Percentiles rank a stretch among this genome's conserved stretches.
phyloP scores from a whole-genome alignment of 805 yeast genomes.

The Candida krabiensis region DNA sequence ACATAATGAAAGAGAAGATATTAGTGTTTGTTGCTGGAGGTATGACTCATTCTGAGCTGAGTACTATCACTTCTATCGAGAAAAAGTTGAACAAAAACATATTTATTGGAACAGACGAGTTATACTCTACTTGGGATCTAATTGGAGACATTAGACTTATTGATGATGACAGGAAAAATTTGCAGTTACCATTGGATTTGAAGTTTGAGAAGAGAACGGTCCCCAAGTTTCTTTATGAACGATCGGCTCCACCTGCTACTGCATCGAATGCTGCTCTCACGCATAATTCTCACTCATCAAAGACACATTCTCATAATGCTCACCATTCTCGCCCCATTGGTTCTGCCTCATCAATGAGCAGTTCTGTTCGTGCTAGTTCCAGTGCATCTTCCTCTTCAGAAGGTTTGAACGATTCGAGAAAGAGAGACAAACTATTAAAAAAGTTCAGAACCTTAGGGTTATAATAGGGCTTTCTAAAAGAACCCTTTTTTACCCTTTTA shows the following conservation, averaged over 20 bases:
- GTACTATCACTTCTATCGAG: conserved; percentile 72
- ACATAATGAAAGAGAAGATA: conserved; percentile 57
- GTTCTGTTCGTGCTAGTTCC: conserved; percentile 3
- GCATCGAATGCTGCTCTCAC: not conserved
- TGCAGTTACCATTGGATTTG: conserved; percentile 26
- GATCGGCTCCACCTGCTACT: conserved; percentile 12
- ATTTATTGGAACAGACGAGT: conserved; percentile 76
- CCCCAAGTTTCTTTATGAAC: conserved; percentile 24
- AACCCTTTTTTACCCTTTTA: no score
- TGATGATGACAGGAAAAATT: conserved; percentile 24
- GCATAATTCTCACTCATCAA: conserved; percentile 3
- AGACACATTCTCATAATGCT: not conserved
- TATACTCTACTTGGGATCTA: conserved; percentile 46
- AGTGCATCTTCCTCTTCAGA: conserved; percentile 7
- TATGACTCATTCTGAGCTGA: conserved; percentile 75
- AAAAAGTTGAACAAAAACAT: conserved; percentile 65
- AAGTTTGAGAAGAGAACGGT: conserved; percentile 17
- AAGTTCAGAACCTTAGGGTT: conserved; percentile 24
- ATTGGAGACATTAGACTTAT: conserved; percentile 33
- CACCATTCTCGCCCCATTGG: no score
- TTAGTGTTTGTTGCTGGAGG: conserved; percentile 90
- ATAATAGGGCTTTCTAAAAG: no score
- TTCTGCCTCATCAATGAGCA: not conserved
- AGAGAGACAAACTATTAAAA: conserved; percentile 23
- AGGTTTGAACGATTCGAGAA: conserved; percentile 11